Percentiles rank a stretch among this genome's conserved stretches.
phyloP scores from a whole-genome alignment of 768 basidiomycete genomes.

The Lactarius evosmus region DNA sequence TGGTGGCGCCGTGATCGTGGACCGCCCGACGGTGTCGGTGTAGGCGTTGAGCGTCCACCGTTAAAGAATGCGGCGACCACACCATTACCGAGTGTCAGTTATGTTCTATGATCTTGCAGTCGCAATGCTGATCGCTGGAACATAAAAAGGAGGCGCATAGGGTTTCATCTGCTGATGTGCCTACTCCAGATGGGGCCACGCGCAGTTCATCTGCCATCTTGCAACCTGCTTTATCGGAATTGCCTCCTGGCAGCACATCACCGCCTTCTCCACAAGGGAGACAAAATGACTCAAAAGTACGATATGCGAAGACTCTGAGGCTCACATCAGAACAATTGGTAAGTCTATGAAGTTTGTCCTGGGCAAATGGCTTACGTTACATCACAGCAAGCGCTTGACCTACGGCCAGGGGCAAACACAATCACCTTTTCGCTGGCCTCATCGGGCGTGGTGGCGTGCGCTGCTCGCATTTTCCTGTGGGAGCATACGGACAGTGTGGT shows the following conservation, averaged over 20 bases:
- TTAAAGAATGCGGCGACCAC: conserved; percentile 7
- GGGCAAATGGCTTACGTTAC: background rate
- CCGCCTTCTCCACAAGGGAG: conserved; percentile 5
- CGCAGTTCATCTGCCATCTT: background rate
- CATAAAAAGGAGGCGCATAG: background rate
- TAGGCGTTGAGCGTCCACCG: background rate
- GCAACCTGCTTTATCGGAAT: conserved; percentile 8
- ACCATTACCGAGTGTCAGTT: conserved; percentile 11
- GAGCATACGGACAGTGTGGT: conserved; percentile 87
- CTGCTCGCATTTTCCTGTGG: conserved; percentile 95
- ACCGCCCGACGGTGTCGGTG: conserved; percentile 20
- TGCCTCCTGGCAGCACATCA: background rate
- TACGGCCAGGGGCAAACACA: conserved; percentile 84
- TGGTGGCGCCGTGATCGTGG: conserved; percentile 73
- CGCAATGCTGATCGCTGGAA: background rate
- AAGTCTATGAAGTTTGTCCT: conserved; percentile 31
- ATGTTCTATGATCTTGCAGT: background rate
- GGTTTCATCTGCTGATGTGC: background rate
- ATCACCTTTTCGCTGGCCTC: conserved; percentile 92
- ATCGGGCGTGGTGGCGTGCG: conserved; percentile 76
- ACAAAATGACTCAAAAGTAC: conserved; percentile 37
- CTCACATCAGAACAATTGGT: conserved; percentile 94
- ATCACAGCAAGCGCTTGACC: conserved; percentile 72
- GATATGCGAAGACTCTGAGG: conserved; percentile 88
- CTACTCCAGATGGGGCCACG: conserved; percentile 4